Conservation (phyloP, 1,284 basidiomycete species). For the Pseudozyma flocculosa region DNA sequence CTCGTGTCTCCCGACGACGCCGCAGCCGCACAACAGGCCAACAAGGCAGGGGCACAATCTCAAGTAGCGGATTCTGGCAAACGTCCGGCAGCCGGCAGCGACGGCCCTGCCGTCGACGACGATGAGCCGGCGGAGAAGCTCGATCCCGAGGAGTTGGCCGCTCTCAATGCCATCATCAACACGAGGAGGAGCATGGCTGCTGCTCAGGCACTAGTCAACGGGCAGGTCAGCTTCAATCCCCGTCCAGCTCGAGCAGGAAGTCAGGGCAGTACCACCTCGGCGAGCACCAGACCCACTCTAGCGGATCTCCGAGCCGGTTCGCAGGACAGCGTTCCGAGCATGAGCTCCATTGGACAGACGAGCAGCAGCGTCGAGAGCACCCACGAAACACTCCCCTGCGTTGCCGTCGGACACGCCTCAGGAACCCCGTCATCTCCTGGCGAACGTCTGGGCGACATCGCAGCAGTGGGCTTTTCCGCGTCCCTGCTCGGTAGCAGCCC, state of each 20-base stretch:
- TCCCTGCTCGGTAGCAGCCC: background rate
- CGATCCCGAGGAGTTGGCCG: slow-evolving; percentile 54
- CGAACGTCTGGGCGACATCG: background rate
- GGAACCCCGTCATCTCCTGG: background rate
- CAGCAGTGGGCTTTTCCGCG: background rate
- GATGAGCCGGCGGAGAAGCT: slow-evolving; percentile 29
- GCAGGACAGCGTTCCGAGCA: slow-evolving; percentile 31
- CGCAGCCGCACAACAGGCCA: background rate
- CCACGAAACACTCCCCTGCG: background rate
- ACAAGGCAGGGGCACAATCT: background rate
- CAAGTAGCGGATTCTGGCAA: background rate
- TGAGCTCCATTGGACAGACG: slow-evolving; percentile 27
- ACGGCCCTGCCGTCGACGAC: slow-evolving; percentile 8
- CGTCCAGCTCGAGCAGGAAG: slow-evolving; percentile 15
- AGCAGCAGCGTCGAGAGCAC: slow-evolving; percentile 19
- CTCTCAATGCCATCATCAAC: slow-evolving; percentile 57
- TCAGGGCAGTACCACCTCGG: slow-evolving; percentile 19
- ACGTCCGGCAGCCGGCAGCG: too few relatives aligned
- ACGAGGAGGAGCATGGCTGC: slow-evolving; percentile 54
- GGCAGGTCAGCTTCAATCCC: slow-evolving; percentile 18
- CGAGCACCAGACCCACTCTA: slow-evolving; percentile 14
- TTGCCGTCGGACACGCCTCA: background rate
- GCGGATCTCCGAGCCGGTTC: slow-evolving; percentile 26
- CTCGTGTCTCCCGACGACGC: slow-evolving; percentile 7
- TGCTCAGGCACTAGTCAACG: slow-evolving; percentile 51